Base-by-base conservation (phyloP, 2,329 filamentous ascomycete species). In the Ascochyta koolunga region DNA sequence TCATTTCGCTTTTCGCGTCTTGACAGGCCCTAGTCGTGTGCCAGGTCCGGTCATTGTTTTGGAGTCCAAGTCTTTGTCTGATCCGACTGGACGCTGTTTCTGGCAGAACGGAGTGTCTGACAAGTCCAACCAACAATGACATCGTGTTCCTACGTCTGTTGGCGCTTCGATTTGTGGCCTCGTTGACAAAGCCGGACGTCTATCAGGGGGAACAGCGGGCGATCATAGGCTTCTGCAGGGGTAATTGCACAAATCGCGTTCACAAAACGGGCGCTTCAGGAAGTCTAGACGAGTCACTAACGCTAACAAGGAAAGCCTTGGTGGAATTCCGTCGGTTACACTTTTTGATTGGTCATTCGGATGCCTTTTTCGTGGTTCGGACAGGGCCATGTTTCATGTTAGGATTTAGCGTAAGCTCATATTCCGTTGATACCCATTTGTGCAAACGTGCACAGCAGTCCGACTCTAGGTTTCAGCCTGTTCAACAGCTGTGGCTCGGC, bases 181-280 rank as follows among this genome's bases (percentile, higher is more conserved):
- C 29, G 48, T 55, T 50, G 59, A 50, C 56, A 55, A 51, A 49
- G 54, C 45, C 45, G 44, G 56, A 55, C 58, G 38, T 56, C 50
- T 43, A 49, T 62, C 65, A 66, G 63, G 65, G 65, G 62, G 58
- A 65, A 56, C 38, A 19, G 35, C 32, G 48, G 56, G 46, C 54
- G 54, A 63, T 59, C 60, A 54, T 56, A 50, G 54, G 55, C 63
- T 66, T 60, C 58, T 58, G 63, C 65, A 66, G 60, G 64, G 59
- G 58, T 44, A 42, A 22, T 8, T 38, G 45, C 51, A 48, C 44
- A 54, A 48, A 35, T 25, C 31, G 42, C 35, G 27, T 39, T 60
- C 50, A 54, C 48, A 59, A 61, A 59, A 56, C 57, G 43, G 58
- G 63, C 59, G 36, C 46, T 59, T 61, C 29, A 46, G 58, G 60